Percentiles rank a stretch among this genome's conserved stretches.
phyloP scores from a whole-genome alignment of 306 rosid species.

The Casuarina glauca region DNA sequence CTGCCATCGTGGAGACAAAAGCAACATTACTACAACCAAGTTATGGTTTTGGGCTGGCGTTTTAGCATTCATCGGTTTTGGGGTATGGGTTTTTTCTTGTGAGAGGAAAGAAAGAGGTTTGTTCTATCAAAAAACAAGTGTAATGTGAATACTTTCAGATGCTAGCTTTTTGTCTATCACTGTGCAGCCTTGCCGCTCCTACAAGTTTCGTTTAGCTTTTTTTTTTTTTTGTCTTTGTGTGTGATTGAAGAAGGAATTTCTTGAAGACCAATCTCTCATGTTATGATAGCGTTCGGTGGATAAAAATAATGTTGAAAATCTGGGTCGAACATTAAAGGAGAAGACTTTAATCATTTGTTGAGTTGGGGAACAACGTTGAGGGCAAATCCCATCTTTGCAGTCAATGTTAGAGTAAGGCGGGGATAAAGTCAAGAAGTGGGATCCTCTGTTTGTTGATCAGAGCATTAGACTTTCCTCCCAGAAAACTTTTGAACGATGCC shows the following conservation, averaged over 20 bases:
- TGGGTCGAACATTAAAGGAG: neutral
- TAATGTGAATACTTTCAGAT: slow-evolving; percentile 14
- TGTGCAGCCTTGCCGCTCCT: slow-evolving; percentile 41
- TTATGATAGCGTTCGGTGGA: slow-evolving; percentile 17
- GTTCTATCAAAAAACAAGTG: neutral
- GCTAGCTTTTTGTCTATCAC: slow-evolving; percentile 16
- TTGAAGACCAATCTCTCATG: neutral
- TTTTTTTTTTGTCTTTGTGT: neutral
- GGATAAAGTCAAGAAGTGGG: slow-evolving; percentile 11
- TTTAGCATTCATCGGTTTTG: slow-evolving; percentile 17
- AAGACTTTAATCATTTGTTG: slow-evolving; percentile 17
- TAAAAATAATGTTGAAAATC: slow-evolving; percentile 11
- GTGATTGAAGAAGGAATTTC: slow-evolving; percentile 3
- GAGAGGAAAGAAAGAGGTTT: neutral
- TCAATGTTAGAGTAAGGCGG: neutral
- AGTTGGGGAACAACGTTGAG: slow-evolving; percentile 12
- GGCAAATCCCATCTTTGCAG: neutral
- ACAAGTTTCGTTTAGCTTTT: slow-evolving; percentile 20
- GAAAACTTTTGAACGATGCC: neutral
- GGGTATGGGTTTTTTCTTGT: slow-evolving; percentile 1
- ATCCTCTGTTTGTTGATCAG: slow-evolving; percentile 1
- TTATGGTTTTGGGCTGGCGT: slow-evolving; percentile 26
- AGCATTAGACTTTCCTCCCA: slow-evolving; percentile 9
- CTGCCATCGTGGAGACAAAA: slow-evolving; percentile 3
- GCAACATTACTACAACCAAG: neutral